Evolutionary conservation across 352 stramenopile genomes (phyloP), one percentile per base, ranked within the genome.

Genomic region (Phytophthora parvispora): DNA sequence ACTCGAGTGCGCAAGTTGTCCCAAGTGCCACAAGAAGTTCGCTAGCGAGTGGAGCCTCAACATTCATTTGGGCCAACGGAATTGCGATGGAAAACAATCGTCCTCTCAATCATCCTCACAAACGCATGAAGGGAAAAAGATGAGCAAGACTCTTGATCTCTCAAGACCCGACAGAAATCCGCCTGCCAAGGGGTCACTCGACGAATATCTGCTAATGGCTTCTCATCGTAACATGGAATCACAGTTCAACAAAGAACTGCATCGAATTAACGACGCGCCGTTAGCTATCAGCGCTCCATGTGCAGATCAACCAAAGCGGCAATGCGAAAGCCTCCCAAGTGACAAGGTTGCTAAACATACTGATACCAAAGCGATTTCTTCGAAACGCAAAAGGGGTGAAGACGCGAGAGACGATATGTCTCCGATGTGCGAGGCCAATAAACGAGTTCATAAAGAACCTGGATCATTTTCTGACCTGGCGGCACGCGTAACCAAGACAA

Each of bases 391-490:
- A 9, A 13, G 51, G 40, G 40, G 2, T 36, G 40, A 50, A 13
- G 50, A 49, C 9, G 50, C 15, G 1, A 60, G 27, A 18, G 57
- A 57, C 9, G 60, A 62, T 4, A 62, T 67, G 51, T 48, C 51
- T 36, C 38, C 40, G 3, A 28, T 56, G 3, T 22, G 31, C 2
- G 60, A 68, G 53, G 27, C 58, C 6, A 40, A n/a, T 8, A 68
- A 68, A 24, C 40, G 51, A 6, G 28, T 49, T 9, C 32, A 40
- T 6, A 56, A 18, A 49, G 51, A 55, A 38, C 36, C 31, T 25
- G 31, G 31, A 4, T 48, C 49, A 43, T 61, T 61, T n/a, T 18
- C 27, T 3, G 20, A 32, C 6, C 20, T 61, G 13, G 24, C 34
- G 43, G 48, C 60, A 16, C 25, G 34, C 4, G 16, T 38, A 6